These are phyloP conservation scores for Thermochaetoides dissita DNA, from an alignment of 2,329 filamentous ascomycete genomes.

Conservation along the genomic window DNA sequence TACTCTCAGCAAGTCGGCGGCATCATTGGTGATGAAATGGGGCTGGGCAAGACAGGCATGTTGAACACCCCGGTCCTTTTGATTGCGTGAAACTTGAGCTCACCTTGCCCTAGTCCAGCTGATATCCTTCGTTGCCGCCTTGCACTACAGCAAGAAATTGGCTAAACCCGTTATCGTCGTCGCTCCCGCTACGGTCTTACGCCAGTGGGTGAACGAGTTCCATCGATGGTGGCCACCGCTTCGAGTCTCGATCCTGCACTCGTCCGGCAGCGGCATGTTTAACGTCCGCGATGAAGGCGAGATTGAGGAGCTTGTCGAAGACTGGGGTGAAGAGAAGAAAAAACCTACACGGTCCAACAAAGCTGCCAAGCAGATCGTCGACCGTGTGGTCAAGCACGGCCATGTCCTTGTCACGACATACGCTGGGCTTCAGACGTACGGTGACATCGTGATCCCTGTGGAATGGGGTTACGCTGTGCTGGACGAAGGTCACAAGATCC, in stretches of 20 bases:
- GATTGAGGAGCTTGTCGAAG: constrained; percentile 36
- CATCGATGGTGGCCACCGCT: constrained; percentile 99
- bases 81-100: background rate
- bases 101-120: constrained; percentile 31
- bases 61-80: background rate
- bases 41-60: constrained; percentile 71
- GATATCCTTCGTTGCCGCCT: constrained; percentile 68
- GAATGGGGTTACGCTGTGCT: constrained; percentile 90
- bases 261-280: constrained; percentile 91
- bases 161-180: constrained; percentile 80
- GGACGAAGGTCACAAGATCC: constrained; percentile 95
- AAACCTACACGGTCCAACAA: constrained; percentile 40
- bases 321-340: constrained; percentile 26
- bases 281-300: constrained; percentile 55
- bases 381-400: constrained; percentile 67
- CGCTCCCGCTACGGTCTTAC: constrained; percentile 84
- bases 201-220: constrained; percentile 97
- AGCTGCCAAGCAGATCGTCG: constrained; percentile 66
- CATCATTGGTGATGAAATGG: constrained; percentile 97
- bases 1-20: constrained; percentile 83
- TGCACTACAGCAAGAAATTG: constrained; percentile 83
- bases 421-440: constrained; percentile 85
- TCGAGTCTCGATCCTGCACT: constrained; percentile 85
- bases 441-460: constrained; percentile 64
- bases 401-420: constrained; percentile 95